These are phyloP conservation scores for Plectosphaerella cucumerina DNA, from an alignment of 2,329 filamentous ascomycete species.

Conservation along the genomic window DNA sequence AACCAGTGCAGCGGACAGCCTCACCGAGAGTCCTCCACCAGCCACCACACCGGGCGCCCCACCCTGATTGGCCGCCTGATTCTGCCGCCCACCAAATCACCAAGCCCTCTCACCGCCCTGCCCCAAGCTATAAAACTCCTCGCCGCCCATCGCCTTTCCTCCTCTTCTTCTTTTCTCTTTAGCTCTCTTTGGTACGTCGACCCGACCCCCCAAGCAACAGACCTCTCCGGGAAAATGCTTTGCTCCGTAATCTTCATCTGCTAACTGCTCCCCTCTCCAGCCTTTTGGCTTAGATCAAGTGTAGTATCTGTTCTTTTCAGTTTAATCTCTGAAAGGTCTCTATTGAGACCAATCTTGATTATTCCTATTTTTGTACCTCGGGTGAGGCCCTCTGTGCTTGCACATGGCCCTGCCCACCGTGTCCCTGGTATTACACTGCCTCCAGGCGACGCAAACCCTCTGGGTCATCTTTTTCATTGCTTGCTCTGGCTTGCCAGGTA, in stretches of 20 bases:
- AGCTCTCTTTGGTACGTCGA: conserved; percentile 42
- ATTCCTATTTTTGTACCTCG: conserved; percentile 70
- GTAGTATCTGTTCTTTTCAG: conserved; percentile 97
- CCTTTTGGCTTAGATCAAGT: conserved; percentile 82
- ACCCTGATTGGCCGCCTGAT: neutral
- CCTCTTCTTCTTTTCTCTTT: conserved; percentile 46
- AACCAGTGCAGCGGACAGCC: too few relatives aligned
- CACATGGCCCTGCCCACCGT: conserved; percentile 62
- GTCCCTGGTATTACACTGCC: conserved; percentile 74
- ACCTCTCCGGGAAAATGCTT: too few relatives aligned
- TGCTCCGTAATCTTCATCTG: neutral
- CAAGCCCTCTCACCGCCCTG: neutral
- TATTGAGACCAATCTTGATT: conserved; percentile 72
- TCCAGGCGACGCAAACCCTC: conserved; percentile 62
- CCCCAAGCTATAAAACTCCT: neutral
- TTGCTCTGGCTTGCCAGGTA: conserved; percentile 42
- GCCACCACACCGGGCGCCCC: neutral
- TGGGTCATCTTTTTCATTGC: conserved; percentile 54
- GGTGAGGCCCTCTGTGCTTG: conserved; percentile 65
- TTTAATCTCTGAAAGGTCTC: conserved; percentile 90
- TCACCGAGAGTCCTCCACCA: too few relatives aligned
- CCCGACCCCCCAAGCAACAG: neutral
- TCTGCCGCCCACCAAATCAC: neutral
- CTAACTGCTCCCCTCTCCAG: conserved; percentile 10
- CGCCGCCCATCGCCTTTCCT: conserved; percentile 16